These are phyloP conservation scores for Effrenium voratum DNA, from an alignment of 73 alveolate genomes.

Conservation along the genomic window DNA sequence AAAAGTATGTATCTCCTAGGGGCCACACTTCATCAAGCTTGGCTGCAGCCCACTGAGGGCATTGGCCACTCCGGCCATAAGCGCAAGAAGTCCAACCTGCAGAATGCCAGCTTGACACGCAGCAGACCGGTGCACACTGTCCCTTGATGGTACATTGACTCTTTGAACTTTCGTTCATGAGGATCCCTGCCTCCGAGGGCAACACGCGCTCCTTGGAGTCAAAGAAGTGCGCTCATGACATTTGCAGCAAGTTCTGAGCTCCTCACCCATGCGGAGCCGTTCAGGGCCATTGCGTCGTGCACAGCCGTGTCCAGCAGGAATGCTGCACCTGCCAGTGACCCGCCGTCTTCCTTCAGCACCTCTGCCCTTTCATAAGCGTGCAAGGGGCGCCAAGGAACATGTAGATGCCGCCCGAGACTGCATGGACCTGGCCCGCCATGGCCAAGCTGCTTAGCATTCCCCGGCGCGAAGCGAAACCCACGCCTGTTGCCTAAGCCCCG, in stretches of 20 bases:
- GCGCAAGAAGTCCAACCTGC: constrained; percentile 15
- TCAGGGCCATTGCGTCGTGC: constrained; percentile 34
- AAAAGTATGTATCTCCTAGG: not conserved
- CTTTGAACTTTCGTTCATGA: no score
- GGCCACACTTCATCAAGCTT: not conserved
- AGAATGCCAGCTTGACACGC: no score
- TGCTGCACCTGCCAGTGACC: constrained; percentile 13
- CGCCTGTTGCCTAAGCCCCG: not conserved
- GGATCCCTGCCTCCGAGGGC: no score
- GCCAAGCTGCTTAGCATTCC: not conserved
- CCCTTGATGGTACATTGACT: no score
- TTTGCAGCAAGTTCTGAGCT: not conserved
- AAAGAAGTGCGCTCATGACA: not conserved
- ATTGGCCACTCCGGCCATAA: constrained; percentile 11
- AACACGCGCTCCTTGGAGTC: no score
- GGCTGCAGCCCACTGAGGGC: constrained; percentile 83
- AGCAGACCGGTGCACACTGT: no score
- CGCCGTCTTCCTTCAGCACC: not conserved
- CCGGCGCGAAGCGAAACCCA: not conserved
- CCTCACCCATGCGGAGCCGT: constrained; percentile 35
- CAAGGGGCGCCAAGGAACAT: constrained; percentile 16
- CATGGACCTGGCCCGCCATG: not conserved
- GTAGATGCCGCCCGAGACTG: constrained; percentile 35
- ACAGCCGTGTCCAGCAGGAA: constrained; percentile 37
- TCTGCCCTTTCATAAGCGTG: not conserved